These are phyloP conservation scores for Incumbomyces delicatus DNA, from an alignment of 2,329 filamentous ascomycete genomes.

Conservation along the genomic window DNA sequence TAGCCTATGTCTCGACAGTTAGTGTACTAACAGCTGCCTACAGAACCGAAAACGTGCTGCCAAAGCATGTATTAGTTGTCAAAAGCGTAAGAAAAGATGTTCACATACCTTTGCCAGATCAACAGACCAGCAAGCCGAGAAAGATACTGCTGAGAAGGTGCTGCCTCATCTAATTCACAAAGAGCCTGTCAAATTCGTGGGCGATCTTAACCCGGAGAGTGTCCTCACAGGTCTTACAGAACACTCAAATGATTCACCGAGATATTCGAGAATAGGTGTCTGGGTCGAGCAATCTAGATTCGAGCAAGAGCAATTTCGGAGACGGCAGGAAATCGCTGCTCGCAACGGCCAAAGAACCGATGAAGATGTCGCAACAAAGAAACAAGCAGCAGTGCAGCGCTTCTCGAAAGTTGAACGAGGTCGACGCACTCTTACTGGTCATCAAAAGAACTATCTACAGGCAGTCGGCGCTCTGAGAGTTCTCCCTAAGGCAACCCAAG, in stretches of 20 bases:
- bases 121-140: conserved; percentile 18
- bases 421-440: conserved; percentile 18
- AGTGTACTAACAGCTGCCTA: no score
- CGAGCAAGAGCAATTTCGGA: conserved; percentile 3
- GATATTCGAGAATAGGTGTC: conserved; percentile 20
- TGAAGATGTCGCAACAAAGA: neutral
- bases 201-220: conserved; percentile 33
- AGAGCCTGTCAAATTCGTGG: conserved; percentile 27
- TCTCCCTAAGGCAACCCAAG: conserved; percentile 26
- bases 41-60: conserved; percentile 20
- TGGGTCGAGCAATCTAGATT: conserved; percentile 18
- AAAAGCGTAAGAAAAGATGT: conserved; percentile 21
- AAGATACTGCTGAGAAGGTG: conserved; percentile 16
- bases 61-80: conserved; percentile 17
- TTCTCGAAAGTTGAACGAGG: conserved; percentile 19
- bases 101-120: conserved; percentile 20
- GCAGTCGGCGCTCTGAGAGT: conserved; percentile 20
- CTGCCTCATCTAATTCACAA: conserved; percentile 20
- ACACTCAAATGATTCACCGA: conserved; percentile 10
- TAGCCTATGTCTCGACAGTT: no score
- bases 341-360: neutral
- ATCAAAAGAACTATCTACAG: conserved; percentile 20
- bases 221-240: conserved; percentile 24
- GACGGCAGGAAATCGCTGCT: conserved; percentile 6
- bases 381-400: conserved; percentile 14